These are phyloP conservation scores for Geranium rotundifolium DNA, from an alignment of 345 rosid species.

Conservation along the genomic window DNA sequence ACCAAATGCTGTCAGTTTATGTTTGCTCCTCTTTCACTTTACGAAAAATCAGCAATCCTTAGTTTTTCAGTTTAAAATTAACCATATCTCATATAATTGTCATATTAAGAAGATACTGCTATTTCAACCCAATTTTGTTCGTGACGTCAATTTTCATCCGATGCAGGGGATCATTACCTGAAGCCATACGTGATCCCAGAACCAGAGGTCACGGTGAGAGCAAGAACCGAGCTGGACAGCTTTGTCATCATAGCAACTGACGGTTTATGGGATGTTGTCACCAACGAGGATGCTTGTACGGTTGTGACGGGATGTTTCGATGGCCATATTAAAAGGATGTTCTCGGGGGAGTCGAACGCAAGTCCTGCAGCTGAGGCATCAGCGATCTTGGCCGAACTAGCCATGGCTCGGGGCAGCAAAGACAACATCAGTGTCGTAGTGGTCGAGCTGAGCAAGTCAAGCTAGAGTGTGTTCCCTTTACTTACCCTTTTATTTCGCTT, in stretches of 20 bases:
- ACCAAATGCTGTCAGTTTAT: no score
- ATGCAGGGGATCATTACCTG: constrained; percentile 24
- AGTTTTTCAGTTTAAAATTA: no score
- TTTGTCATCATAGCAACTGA: constrained; percentile 24
- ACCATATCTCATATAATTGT: no score
- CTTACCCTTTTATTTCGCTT: no score
- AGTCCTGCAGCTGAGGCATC: constrained; percentile 18
- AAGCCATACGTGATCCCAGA: constrained; percentile 19
- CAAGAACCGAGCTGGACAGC: constrained; percentile 13
- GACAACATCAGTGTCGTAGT: constrained; percentile 34
- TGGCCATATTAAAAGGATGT: constrained; percentile 5
- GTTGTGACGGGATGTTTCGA: constrained; percentile 14
- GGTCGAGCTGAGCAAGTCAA: constrained; percentile 15
- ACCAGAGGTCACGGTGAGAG: constrained; percentile 21
- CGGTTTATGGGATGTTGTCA: constrained; percentile 33
- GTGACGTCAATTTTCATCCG: neutral
- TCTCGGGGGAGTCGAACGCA: neutral
- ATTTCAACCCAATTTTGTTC: no score
- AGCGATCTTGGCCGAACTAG: constrained; percentile 20
- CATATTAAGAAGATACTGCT: no score
- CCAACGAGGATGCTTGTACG: constrained; percentile 25
- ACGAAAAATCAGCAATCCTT: no score
- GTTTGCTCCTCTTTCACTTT: no score
- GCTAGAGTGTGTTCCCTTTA: neutral
- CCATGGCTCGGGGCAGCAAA: constrained; percentile 26